Base-by-base conservation (phyloP, 2,329 filamentous ascomycete genomes). In the Pyrenophora tritici-repentis region DNA sequence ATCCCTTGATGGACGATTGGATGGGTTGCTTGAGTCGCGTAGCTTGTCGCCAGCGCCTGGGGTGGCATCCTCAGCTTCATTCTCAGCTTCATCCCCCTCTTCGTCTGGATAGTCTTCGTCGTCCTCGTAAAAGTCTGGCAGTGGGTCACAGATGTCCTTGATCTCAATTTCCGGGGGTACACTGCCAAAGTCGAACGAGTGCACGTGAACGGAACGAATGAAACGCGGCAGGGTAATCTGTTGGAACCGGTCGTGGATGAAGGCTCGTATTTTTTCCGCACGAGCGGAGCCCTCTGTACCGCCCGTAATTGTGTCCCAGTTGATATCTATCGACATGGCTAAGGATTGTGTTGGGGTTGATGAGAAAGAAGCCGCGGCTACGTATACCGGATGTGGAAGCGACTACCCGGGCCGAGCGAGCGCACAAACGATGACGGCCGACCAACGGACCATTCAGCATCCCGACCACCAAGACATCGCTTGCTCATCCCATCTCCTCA, bases 221-320 rank as follows among this genome's bases (percentile, higher is more conserved):
- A 99, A 97, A 67, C 91, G 89, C 52, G 94, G 94, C 39, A 99
- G 83, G 20, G 88, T 84, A 58, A 97, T 87, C 55, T 91, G 86
- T 76, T 99, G 94, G 76, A 99, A 99, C 68, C 92, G 94, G 71
- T 91, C 88, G 76, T 99, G 91, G 65, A 99, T 89, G 76, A 99
- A 99, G 66, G 87, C 86, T 60, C 93, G 89, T 75, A 99, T 96
- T 57, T 83, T 84, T 70, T 91, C 88, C 41, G 93, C 91, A 55
- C 97, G 86, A 46, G 85, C 89, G 59, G 86, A 83, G 48, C 94
- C 93, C 75, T 97, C 93, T 41, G 91, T 85, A 22, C 94, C 94
- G 56, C 86, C 87, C 17, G 93, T 97, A 70, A 97, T 84, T 56
- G 88, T 89, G 68, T 94, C 88, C 94, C 94, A 99, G 76, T 96